These are phyloP conservation scores for Acanthamoeba triangularis DNA, from an alignment of 208 protist species.

Conservation along the genomic window DNA sequence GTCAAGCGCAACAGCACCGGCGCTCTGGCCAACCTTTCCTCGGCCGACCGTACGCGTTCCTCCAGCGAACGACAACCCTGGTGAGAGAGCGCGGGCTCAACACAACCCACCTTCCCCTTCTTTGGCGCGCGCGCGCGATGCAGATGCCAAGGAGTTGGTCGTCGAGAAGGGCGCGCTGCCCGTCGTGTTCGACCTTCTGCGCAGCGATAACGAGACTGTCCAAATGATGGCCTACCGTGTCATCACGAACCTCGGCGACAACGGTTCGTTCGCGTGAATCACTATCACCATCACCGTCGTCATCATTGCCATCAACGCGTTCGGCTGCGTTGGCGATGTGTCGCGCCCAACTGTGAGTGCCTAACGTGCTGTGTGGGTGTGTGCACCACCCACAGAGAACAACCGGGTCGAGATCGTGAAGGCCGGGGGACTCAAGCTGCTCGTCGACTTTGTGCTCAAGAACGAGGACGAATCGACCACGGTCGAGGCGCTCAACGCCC, in stretches of 20 bases:
- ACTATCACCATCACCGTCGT: no score
- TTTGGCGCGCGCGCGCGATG: background rate
- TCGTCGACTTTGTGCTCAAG: conserved; percentile 22
- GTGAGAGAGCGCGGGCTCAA: no score
- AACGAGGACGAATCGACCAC: conserved; percentile 25
- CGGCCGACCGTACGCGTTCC: background rate
- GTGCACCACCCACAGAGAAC: no score
- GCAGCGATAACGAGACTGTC: conserved; percentile 28
- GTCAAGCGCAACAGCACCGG: conserved; percentile 72
- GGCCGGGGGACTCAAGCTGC: conserved; percentile 33
- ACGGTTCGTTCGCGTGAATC: no score
- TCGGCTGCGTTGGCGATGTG: no score
- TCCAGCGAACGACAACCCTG: background rate
- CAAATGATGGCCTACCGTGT: conserved; percentile 62
- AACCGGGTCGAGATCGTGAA: conserved; percentile 52
- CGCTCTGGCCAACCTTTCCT: conserved; percentile 68
- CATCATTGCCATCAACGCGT: no score
- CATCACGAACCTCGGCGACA: conserved; percentile 70
- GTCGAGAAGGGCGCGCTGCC: conserved; percentile 38
- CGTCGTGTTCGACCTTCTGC: conserved; percentile 25
- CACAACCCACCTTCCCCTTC: background rate
- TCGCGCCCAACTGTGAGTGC: no score
- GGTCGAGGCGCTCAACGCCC: conserved; percentile 45
- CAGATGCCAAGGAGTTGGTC: conserved; percentile 67
- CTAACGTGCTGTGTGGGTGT: no score